Percentiles rank a stretch among this genome's conserved stretches.
Conservation (phyloP, 805 yeast genomes). For the Lipomyces starkeyi region DNA sequence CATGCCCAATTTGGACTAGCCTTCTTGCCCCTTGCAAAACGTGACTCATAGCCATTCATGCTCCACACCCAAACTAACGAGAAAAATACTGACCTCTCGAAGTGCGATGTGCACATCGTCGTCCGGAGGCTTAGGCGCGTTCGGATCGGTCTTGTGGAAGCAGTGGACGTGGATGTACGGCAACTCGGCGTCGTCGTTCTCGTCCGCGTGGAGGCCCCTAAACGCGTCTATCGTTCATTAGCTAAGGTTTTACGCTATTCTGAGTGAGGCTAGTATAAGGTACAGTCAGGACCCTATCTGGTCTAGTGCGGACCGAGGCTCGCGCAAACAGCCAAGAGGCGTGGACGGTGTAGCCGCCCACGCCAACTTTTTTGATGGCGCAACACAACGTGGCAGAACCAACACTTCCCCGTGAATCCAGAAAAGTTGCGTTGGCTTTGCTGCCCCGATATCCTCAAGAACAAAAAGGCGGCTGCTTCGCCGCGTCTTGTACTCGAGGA, state of each 20-base stretch:
- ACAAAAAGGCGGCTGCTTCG: neutral
- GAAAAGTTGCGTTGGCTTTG: neutral
- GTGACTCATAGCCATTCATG: neutral
- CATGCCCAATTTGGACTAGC: neutral
- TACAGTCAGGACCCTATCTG: too few relatives aligned
- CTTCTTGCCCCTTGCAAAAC: neutral
- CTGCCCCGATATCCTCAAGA: neutral
- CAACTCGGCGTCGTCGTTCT: constrained; percentile 51
- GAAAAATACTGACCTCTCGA: constrained; percentile 54
- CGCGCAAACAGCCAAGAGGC: too few relatives aligned
- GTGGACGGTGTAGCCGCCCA: too few relatives aligned
- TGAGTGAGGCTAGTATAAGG: neutral
- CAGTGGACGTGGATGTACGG: constrained; percentile 89
- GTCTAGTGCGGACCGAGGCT: too few relatives aligned
- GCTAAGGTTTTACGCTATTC: neutral
- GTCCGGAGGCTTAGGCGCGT: constrained; percentile 71
- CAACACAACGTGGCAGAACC: neutral
- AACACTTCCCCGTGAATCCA: neutral
- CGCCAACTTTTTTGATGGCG: neutral
- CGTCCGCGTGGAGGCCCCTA: constrained; percentile 66
- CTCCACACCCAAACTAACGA: neutral
- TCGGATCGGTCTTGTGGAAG: constrained; percentile 84
- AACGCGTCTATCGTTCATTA: constrained; percentile 60
- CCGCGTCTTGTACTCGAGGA: neutral
- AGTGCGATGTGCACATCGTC: constrained; percentile 74